Conservation (phyloP, 495 filamentous ascomycete genomes). For the Penicillium paxilli region DNA sequence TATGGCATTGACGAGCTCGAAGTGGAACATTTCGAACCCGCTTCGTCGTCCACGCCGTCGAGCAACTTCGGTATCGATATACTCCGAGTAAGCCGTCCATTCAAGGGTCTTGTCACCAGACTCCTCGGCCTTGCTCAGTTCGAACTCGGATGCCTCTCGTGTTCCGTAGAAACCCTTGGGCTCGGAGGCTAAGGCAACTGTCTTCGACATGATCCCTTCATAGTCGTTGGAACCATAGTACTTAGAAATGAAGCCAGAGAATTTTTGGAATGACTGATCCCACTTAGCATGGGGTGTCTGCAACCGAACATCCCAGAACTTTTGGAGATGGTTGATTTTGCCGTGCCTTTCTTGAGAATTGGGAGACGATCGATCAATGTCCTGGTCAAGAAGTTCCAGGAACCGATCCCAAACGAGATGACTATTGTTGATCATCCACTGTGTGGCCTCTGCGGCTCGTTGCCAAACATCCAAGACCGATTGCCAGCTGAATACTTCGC, state of each 20-base stretch:
- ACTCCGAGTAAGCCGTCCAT: slow-evolving; percentile 64
- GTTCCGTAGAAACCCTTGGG: slow-evolving; percentile 67
- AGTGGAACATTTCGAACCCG: slow-evolving; percentile 35
- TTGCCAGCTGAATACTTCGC: slow-evolving; percentile 78
- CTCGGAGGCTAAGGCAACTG: slow-evolving; percentile 61
- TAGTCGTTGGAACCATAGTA: slow-evolving; percentile 69
- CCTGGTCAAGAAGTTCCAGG: slow-evolving; percentile 58
- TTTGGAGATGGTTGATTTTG: slow-evolving; percentile 63
- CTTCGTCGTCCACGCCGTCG: slow-evolving; percentile 53
- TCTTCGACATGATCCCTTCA: slow-evolving; percentile 76
- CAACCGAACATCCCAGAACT: slow-evolving; percentile 72
- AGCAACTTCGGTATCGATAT: slow-evolving; percentile 79
- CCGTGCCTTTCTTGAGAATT: slow-evolving; percentile 57
- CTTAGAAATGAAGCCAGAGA: slow-evolving; percentile 76
- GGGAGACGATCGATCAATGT: slow-evolving; percentile 54
- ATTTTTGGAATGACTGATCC: slow-evolving; percentile 80
- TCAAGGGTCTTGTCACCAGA: slow-evolving; percentile 57
- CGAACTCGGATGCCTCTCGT: slow-evolving; percentile 72
- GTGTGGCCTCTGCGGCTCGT: slow-evolving; percentile 72
- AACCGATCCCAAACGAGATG: slow-evolving; percentile 87
- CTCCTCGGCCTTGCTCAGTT: slow-evolving; percentile 58
- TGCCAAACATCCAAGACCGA: slow-evolving; percentile 77
- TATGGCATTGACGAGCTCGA: slow-evolving; percentile 68
- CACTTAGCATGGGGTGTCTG: slow-evolving; percentile 79
- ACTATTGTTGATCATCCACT: slow-evolving; percentile 82